Percentiles rank a stretch among this genome's conserved stretches.
phyloP scores from a whole-genome alignment of 23 red algal genomes.

The Gracilaria vermiculophylla region DNA sequence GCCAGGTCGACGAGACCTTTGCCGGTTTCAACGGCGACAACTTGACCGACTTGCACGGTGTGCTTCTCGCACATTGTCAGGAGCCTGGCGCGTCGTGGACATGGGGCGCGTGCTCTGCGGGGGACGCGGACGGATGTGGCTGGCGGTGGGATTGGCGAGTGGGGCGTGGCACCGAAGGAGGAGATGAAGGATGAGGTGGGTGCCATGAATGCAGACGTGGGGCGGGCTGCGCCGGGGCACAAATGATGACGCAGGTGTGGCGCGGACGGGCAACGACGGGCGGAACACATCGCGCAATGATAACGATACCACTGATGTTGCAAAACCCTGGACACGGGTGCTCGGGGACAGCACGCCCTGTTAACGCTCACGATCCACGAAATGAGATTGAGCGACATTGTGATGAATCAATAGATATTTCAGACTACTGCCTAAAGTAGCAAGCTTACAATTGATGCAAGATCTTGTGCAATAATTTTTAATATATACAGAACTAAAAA shows the following conservation, averaged over 20 bases:
- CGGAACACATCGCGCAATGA: too few relatives aligned
- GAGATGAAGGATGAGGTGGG: background rate
- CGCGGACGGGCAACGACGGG: background rate
- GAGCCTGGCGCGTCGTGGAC: background rate
- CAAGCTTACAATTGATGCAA: too few relatives aligned
- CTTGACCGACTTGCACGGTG: constrained; percentile 16
- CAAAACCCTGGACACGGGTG: too few relatives aligned
- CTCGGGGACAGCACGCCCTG: too few relatives aligned
- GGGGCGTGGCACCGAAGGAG: background rate
- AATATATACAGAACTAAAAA: too few relatives aligned
- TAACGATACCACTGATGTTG: too few relatives aligned
- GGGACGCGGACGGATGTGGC: background rate
- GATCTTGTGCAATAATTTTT: too few relatives aligned
- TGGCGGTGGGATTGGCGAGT: background rate
- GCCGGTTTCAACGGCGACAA: constrained; percentile 18
- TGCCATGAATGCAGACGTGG: background rate
- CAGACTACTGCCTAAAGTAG: too few relatives aligned
- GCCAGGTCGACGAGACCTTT: constrained; percentile 7
- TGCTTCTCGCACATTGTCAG: constrained; percentile 3
- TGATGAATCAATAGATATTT: too few relatives aligned
- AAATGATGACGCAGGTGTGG: background rate
- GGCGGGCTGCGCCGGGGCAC: background rate
- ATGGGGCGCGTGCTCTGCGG: background rate
- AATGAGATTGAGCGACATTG: too few relatives aligned
- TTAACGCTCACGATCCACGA: too few relatives aligned